Base-by-base conservation (phyloP, 1,139 yeast genomes). In the Debaryomycetaceae sp. region DNA sequence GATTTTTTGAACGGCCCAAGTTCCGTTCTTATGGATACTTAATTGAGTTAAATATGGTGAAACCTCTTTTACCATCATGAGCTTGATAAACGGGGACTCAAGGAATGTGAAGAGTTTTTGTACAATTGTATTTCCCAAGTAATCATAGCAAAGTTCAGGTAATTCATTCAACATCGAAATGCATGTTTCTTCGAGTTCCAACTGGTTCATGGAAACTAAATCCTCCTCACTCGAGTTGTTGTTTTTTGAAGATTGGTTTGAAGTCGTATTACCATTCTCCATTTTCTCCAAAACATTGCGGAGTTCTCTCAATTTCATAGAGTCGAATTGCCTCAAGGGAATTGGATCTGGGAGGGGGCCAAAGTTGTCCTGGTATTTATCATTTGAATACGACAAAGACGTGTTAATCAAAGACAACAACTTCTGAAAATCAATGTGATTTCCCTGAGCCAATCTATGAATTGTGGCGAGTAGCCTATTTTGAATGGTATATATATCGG, bases 1-100 rank as follows among this genome's bases (percentile, higher is more conserved):
- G 61, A 93, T 85, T 65, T 93, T 95, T 64, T 95, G 99, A 29
- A 96, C 95, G 2, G 98, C 98, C 99, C 99, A 93, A 4, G 99
- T 93, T 50, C 99, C 99, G 63, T 95, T 93, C 60, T 93, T 93
- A 68, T 93, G 99, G 46, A 89, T 85, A 56, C 98, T 95, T 72
- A 93, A 84, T 57, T 90, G 95, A 1, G 97, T 87, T 52, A 95
- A 73, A 58, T 76, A 87, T 20, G 95, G 96, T 4, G 87, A 75
- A 42, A 95, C 81, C 53, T 80, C 81, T 57, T 85, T 81, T 42
- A 93, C 78, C 90, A 95, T 86, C 65, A 86, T 78, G 54, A 87
- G 84, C 59, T 88, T 87, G 45, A 90, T 75, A 6, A 83, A 74
- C 31, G 86, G 82, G 3, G 89, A 80, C 44, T 71, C 66, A 41